A percentile compares a stretch with the other conserved stretches of the same genome.
Evolutionary conservation across 1,284 basidiomycete genomes (phyloP).

Genomic region (Wolfiporia cocos): DNA sequence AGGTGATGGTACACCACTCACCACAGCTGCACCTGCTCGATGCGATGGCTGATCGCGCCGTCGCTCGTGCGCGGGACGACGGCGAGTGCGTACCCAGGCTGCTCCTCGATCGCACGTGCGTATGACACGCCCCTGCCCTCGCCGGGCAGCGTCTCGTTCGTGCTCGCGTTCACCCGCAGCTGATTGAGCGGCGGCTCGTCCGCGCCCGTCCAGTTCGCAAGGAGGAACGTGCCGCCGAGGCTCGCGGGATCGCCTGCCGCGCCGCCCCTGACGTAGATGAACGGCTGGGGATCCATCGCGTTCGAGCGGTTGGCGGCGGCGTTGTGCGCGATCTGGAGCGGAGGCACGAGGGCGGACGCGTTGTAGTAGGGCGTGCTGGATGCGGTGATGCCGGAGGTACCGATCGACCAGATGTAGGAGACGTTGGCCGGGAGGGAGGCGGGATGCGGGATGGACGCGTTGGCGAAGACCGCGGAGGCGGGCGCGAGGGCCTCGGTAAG

Average conservation of each 20-base stretch:
- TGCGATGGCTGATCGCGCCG: slow-evolving; percentile 81
- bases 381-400: too few species aligned
- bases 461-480: slow-evolving; percentile 54
- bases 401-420: too few species aligned
- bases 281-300: slow-evolving; percentile 40
- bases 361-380: slow-evolving; percentile 12
- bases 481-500: slow-evolving; percentile 66
- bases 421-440: too few species aligned
- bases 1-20: slow-evolving; percentile 31
- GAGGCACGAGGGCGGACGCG: slow-evolving; percentile 33
- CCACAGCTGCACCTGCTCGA: slow-evolving; percentile 65
- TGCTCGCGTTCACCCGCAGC: background rate
- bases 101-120: slow-evolving; percentile 57
- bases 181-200: slow-evolving; percentile 13
- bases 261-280: slow-evolving; percentile 44
- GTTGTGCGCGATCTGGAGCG: slow-evolving; percentile 51
- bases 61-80: slow-evolving; percentile 62
- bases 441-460: slow-evolving; percentile 26
- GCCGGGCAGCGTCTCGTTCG: background rate
- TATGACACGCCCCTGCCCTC: slow-evolving; percentile 42
- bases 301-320: slow-evolving; percentile 43
- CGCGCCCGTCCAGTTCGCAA: slow-evolving; percentile 69
- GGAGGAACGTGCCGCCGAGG: slow-evolving; percentile 72
- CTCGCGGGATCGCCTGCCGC: slow-evolving; percentile 80
- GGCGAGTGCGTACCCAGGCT: slow-evolving; percentile 67